phyloP scores from a whole-genome alignment of 805 yeast genomes.

The Tetrapisispora phaffii region DNA sequence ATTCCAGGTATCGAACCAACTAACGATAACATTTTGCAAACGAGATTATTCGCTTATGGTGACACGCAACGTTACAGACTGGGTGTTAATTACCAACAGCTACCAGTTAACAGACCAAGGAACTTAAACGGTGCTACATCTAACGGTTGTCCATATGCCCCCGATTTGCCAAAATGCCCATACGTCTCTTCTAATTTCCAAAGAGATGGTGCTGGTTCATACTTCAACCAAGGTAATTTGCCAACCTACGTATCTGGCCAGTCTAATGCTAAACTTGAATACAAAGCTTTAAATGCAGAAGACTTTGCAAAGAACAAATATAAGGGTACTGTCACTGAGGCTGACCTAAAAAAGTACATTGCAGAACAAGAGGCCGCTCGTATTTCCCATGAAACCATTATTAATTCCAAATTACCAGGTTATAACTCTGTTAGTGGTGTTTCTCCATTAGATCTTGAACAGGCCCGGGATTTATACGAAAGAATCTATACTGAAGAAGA shows the following conservation, averaged over 20 bases:
- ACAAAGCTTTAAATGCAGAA: constrained; percentile 9
- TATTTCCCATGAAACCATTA: constrained; percentile 30
- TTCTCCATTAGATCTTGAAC: constrained; percentile 37
- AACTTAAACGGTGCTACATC: constrained; percentile 1
- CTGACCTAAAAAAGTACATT: constrained; percentile 20
- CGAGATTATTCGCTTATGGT: constrained; percentile 64
- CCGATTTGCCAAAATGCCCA: constrained; percentile 12
- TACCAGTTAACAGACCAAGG: constrained; percentile 48
- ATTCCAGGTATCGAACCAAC: constrained; percentile 70
- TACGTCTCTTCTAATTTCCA: constrained; percentile 35
- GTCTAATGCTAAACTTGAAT: constrained; percentile 19
- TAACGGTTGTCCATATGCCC: constrained; percentile 1
- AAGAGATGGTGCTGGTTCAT: constrained; percentile 54
- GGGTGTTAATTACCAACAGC: constrained; percentile 57
- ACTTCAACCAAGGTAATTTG: constrained; percentile 38
- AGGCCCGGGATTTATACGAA: constrained; percentile 36
- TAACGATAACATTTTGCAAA: constrained; percentile 69
- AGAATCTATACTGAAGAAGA: constrained; percentile 31
- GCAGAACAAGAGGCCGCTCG: constrained; percentile 25
- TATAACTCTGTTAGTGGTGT: constrained; percentile 34
- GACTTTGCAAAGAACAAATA: constrained; percentile 20
- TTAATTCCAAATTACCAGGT: constrained; percentile 30
- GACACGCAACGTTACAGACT: constrained; percentile 73
- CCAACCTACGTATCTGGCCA: constrained; percentile 43
- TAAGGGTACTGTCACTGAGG: constrained; percentile 28